These are phyloP conservation scores for Gossypioides kirkii DNA, from an alignment of 345 rosid genomes.

Conservation along the genomic window DNA sequence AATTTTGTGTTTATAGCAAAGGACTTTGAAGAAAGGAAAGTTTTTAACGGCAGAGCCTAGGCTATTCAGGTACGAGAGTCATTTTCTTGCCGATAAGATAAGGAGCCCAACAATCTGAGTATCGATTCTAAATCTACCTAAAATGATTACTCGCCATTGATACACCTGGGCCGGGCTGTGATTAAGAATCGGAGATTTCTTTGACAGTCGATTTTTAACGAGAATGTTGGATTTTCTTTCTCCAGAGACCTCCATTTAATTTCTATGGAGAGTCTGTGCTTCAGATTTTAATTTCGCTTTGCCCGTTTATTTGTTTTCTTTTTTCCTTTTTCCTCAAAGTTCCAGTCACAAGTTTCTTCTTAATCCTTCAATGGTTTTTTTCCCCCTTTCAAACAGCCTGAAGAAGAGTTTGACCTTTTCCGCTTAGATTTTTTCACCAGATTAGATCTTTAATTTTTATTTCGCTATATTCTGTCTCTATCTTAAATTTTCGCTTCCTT, in stretches of 20 bases:
- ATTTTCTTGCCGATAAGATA: conserved; percentile 4
- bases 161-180: background rate
- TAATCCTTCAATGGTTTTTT: background rate
- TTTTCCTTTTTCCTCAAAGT: background rate
- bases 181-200: conserved; percentile 4
- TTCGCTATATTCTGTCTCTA: background rate
- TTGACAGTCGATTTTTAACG: background rate
- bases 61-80: conserved; percentile 16
- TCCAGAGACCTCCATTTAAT: background rate
- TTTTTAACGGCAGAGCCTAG: conserved; percentile 4
- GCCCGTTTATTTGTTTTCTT: background rate
- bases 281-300: conserved; percentile 4
- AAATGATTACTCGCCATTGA: background rate
- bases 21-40: conserved; percentile 12
- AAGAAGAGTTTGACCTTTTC: background rate
- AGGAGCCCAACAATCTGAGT: background rate
- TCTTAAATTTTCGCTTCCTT: conserved; percentile 3
- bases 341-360: background rate
- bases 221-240: conserved; percentile 11
- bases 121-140: background rate
- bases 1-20: conserved; percentile 13
- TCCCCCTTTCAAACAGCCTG: background rate
- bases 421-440: background rate
- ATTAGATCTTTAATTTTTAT: background rate
- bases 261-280: background rate